Evolutionary conservation across 2,329 filamentous ascomycete species (phyloP), one percentile per base, ranked within the genome.

Genomic region (Colletotrichum liriopes): DNA sequence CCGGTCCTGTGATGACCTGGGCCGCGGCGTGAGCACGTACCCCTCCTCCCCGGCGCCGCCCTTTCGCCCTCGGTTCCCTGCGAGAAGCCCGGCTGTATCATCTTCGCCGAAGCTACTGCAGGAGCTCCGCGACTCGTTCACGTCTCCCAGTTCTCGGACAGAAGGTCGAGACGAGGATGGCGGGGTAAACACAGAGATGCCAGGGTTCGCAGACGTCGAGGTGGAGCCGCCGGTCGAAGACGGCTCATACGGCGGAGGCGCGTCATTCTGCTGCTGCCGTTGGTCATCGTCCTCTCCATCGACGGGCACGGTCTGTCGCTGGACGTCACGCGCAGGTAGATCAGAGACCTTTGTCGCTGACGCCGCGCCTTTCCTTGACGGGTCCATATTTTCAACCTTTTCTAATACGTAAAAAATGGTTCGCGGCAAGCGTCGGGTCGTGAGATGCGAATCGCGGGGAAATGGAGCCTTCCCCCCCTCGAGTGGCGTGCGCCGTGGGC

Each of bases 181-280:
- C 49, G 52, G 51, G 37, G 61, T 64, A 12, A 39, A 14, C 5
- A 20, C 32, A 14, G 47, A 12, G 37, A 51, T 35, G 35, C 26
- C 61, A 5, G n/a, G 51, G n/a, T 29, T 45, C 18, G 23, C 26
- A 37, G 37, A 18, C 23, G 26, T 35, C 9, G 51, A 9, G 18
- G 68, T 32, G 51, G 59, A 59, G 9, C 26, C 69, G 26, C 26
- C 65, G 29, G 43, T 16, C 47, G 58, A 26, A 20, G 68, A 55
- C 12, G 45, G 32, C 60, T 71, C 66, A 16, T 71, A 72, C 32
- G 70, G 66, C 32, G 66, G 70, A 35, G 59, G 65, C 12, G 43
- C n/a, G n/a, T 66, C 54, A 45, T 47, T 26, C 52, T 12, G 47
- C 12, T 41, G 35, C 16, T 43, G 35, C 14, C 29, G 35, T 32